Percentiles rank a stretch among this genome's conserved stretches.
Evolutionary conservation across 352 stramenopile species (phyloP).

Genomic region (Pythium brachiatum): DNA sequence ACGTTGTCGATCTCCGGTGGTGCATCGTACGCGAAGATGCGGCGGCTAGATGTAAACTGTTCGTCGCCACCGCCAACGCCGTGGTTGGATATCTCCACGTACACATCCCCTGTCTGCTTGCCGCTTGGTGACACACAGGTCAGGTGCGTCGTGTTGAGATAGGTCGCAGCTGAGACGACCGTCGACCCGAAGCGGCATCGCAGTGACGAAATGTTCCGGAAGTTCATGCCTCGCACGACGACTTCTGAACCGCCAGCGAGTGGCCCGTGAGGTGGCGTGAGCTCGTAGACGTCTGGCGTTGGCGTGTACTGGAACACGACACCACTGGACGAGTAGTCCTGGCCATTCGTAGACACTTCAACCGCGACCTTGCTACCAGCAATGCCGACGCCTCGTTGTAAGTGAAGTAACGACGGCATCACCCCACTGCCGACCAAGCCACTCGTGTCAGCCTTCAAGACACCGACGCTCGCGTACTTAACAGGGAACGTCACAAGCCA

Average conservation of each 20-base stretch:
- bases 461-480: conserved; percentile 30
- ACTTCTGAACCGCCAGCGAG: conserved; percentile 81
- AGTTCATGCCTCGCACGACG: conserved; percentile 70
- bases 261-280: conserved; percentile 77
- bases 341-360: conserved; percentile 87
- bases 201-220: conserved; percentile 63
- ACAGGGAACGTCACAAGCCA: conserved; percentile 46
- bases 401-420: conserved; percentile 9
- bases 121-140: conserved; percentile 68
- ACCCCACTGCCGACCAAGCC: conserved; percentile 22
- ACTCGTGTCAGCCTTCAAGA: conserved; percentile 35
- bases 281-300: conserved; percentile 46
- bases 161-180: conserved; percentile 44
- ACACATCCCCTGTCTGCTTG: conserved; percentile 31
- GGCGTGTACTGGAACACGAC: conserved; percentile 67
- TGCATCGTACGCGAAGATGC: conserved; percentile 83
- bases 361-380: conserved; percentile 68
- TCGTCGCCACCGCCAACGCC: conserved; percentile 28
- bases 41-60: conserved; percentile 37
- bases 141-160: conserved; percentile 59
- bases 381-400: conserved; percentile 41
- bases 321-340: conserved; percentile 62
- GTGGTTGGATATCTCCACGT: conserved; percentile 77
- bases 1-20: conserved; percentile 61
- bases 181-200: conserved; percentile 64